These are phyloP conservation scores for Allium cepa DNA, from an alignment of 106 monocot genomes.

Conservation along the genomic window DNA sequence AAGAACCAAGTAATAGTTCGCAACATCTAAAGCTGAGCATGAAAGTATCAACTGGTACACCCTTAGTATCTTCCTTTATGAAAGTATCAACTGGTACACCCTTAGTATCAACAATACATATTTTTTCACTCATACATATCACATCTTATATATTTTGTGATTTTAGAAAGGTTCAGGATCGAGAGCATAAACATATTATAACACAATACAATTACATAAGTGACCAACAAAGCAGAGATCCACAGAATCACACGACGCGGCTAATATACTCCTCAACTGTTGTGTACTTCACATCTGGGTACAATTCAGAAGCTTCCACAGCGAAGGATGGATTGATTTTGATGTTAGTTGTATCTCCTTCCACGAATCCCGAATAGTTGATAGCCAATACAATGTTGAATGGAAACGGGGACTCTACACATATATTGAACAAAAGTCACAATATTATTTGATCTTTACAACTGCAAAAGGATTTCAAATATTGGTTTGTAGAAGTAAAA, in stretches of 20 bases:
- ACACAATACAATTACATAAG: neutral
- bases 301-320: constrained; percentile 54
- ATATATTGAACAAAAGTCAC: neutral
- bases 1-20: no score
- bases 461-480: neutral
- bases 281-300: constrained; percentile 64
- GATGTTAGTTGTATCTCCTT: constrained; percentile 28
- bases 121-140: no score
- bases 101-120: no score
- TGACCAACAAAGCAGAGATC: neutral
- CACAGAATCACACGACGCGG: neutral
- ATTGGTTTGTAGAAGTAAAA: neutral
- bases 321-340: constrained; percentile 39
- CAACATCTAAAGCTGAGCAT: no score
- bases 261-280: constrained; percentile 43
- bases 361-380: constrained; percentile 11
- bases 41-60: no score
- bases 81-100: no score
- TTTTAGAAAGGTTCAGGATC: no score
- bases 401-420: constrained; percentile 14
- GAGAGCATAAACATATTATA: neutral
- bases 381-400: constrained; percentile 21
- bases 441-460: neutral
- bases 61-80: no score
- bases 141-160: no score